Percentiles rank a stretch among this genome's conserved stretches.
Conservation (phyloP, 495 filamentous ascomycete species). For the Xylaria bambusicola region DNA sequence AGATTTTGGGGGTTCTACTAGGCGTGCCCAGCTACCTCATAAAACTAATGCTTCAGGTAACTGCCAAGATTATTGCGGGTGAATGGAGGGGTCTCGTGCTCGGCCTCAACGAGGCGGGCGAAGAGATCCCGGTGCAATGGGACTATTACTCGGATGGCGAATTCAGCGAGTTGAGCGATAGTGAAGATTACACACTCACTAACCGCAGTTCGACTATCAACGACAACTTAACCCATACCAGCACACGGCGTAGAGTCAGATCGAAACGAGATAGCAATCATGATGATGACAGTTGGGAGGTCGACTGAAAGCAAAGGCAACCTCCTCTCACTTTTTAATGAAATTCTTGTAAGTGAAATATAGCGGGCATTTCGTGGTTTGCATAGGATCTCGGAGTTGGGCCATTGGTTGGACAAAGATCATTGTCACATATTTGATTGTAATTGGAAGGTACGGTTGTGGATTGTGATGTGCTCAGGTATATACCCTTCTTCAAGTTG, state of each 20-base stretch:
- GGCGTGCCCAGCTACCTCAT: conserved; percentile 76
- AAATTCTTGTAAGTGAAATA: conserved; percentile 2
- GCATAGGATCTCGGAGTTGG: conserved; percentile 13
- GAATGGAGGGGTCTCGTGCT: conserved; percentile 56
- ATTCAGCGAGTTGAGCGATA: conserved; percentile 36
- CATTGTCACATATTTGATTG: not conserved
- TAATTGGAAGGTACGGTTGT: not conserved
- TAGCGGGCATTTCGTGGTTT: not conserved
- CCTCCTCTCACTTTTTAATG: not conserved
- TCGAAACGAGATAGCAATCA: not conserved
- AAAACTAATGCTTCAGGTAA: conserved; percentile 75
- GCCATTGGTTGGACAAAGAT: not conserved
- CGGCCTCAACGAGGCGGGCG: conserved; percentile 49
- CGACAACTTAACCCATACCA: not conserved
- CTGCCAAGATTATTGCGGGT: conserved; percentile 69
- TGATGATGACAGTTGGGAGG: not conserved
- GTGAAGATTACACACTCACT: conserved; percentile 8
- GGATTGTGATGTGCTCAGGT: not conserved
- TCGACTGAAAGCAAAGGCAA: not conserved
- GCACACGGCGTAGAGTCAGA: conserved; percentile 1
- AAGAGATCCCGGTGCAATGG: conserved; percentile 57
- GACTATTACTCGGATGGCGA: conserved; percentile 54
- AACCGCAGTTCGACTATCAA: not conserved
- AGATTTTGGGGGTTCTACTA: conserved; percentile 72
- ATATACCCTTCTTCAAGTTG: conserved; percentile 1